Evolutionary conservation across 192 early-diverging fungal species (phyloP).

Genomic region (Backusella parvicylindrica): DNA sequence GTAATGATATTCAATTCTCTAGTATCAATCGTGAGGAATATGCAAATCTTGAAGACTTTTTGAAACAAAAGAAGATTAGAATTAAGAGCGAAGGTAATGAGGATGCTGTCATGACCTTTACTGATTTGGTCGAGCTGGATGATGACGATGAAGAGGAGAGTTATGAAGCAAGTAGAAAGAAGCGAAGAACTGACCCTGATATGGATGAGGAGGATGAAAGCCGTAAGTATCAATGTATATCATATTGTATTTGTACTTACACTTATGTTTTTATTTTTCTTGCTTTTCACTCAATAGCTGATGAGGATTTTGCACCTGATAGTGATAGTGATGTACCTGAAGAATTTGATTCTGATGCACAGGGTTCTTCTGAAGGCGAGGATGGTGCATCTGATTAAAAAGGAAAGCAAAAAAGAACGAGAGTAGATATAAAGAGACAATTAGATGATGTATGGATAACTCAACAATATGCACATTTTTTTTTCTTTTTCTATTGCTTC

Average conservation of each 20-base stretch:
- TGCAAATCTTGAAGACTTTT: conserved; percentile 73
- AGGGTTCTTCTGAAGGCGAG: conserved; percentile 34
- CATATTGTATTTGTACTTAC: background rate
- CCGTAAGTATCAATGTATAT: conserved; percentile 27
- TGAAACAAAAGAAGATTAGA: conserved; percentile 79
- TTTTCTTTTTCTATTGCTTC: background rate
- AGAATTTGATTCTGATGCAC: conserved; percentile 72
- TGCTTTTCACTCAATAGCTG: too few species aligned
- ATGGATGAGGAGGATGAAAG: conserved; percentile 72
- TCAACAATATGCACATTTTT: background rate
- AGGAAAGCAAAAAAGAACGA: background rate
- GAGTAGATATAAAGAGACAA: background rate
- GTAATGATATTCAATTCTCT: conserved; percentile 80
- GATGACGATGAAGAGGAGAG: conserved; percentile 54
- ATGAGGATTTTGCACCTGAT: conserved; percentile 87
- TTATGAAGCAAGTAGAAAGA: conserved; percentile 32
- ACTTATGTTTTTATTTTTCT: conserved; percentile 7
- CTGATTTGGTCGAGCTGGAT: conserved; percentile 40
- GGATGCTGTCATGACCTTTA: conserved; percentile 33
- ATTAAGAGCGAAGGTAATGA: conserved; percentile 72
- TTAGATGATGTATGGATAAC: background rate
- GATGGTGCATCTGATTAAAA: conserved; percentile 21
- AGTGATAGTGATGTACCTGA: conserved; percentile 74
- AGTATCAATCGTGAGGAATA: conserved; percentile 92
- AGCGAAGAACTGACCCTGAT: conserved; percentile 29